Base-by-base conservation (phyloP, 1,139 yeast species). In the Pichia sp. region DNA sequence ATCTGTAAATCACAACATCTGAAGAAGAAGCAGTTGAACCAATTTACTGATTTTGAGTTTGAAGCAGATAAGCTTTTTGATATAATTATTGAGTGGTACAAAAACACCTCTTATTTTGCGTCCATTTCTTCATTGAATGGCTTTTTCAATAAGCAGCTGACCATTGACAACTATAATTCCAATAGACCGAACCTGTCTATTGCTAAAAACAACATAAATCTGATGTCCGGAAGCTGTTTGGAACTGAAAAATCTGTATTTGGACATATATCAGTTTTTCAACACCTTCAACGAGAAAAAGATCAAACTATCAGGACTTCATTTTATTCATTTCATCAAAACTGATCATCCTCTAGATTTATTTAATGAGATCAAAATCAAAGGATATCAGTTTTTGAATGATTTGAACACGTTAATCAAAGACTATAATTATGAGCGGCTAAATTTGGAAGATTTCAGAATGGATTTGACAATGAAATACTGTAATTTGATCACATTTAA, bases 401-500 rank as follows among this genome's bases (percentile, higher is more conserved):
- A 45, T 28, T 11, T 52, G 10, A 27, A 37, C 5, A 5, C 35
- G 1, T 6, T 44, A 26, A 37, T 41, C 7, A 27, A 16, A 0
- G 35, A 36, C 3, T 45, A 37, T 27, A 28, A 29, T 26, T 47
- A 49, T 32, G 27, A 29, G 32, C 31, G 48, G 26, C 6, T 40
- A 5, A 45, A 49, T 1, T 27, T 47, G 4, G 36, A 40, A n/a
- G 55, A 52, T 38, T 47, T 46, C 26, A 41, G 40, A 41, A 48
- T 48, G 50, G 50, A 52, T 10, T 44, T 52, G 31, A 45, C 55
- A n/a, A 29, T 52, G 4, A 42, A 44, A 41, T 47, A 51, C 27
- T 40, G 51, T 34, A 44, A 44, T 8, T 11, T 38, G n/a, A 27
- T 52, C 11, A 41, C 38, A n/a, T 29, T 43, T n/a, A 16, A 38